Conservation (phyloP, 2,329 filamentous ascomycete species). For the Cadophora sp. region DNA sequence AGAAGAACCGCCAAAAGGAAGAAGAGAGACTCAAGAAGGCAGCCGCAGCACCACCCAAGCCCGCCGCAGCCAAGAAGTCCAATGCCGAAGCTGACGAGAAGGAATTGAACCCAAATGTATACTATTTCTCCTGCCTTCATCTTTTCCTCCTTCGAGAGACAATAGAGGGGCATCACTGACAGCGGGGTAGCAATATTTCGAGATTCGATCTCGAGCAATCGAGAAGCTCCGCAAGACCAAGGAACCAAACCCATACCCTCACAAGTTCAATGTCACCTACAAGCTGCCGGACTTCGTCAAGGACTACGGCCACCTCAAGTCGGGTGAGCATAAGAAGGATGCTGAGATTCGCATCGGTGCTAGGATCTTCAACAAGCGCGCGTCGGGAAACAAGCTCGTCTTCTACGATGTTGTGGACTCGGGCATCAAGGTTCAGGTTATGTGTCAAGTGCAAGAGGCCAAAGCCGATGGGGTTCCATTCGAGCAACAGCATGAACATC, state of each 20-base stretch:
- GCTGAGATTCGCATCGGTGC: constrained; percentile 79
- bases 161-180: constrained; percentile 26
- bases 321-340: constrained; percentile 81
- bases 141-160: neutral
- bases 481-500: constrained; percentile 85
- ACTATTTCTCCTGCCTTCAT: constrained; percentile 40
- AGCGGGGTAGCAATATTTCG: constrained; percentile 80
- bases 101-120: constrained; percentile 77
- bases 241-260: constrained; percentile 86
- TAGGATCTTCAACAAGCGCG: constrained; percentile 87
- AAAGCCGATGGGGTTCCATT: constrained; percentile 72
- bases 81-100: constrained; percentile 65
- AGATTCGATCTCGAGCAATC: constrained; percentile 87
- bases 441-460: constrained; percentile 86
- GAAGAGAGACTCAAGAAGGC: constrained; percentile 89
- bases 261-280: constrained; percentile 89
- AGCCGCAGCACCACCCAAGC: constrained; percentile 66
- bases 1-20: constrained; percentile 88
- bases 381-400: constrained; percentile 81
- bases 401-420: constrained; percentile 88
- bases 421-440: constrained; percentile 83
- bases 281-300: constrained; percentile 81
- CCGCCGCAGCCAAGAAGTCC: constrained; percentile 64
- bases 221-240: constrained; percentile 76
- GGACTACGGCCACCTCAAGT: constrained; percentile 82